A percentile compares a stretch with the other conserved stretches of the same genome.
phyloP scores from a whole-genome alignment of 2,329 filamentous ascomycete species.

The Penicillium rolfsii region DNA sequence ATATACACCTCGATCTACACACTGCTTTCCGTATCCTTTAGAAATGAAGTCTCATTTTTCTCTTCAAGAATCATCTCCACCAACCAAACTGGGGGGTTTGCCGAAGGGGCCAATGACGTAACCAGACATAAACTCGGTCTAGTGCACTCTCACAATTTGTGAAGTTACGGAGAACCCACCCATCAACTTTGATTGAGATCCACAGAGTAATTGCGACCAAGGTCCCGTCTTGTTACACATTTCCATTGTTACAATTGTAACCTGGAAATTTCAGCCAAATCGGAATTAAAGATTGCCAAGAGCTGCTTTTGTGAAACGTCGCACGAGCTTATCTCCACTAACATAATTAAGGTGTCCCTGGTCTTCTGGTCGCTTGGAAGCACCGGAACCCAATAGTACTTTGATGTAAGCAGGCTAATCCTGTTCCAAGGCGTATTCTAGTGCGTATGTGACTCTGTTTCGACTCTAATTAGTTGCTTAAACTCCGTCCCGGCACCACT shows the following conservation, averaged over 20 bases:
- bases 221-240: slow-evolving; percentile 29
- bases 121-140: slow-evolving; percentile 17
- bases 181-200: slow-evolving; percentile 24
- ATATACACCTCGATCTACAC: neutral
- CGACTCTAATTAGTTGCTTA: neutral
- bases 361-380: slow-evolving; percentile 12
- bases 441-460: neutral
- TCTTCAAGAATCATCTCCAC: neutral
- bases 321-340: slow-evolving; percentile 45
- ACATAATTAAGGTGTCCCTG: slow-evolving; percentile 38
- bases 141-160: too few relatives aligned
- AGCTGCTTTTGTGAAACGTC: slow-evolving; percentile 38
- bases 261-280: slow-evolving; percentile 24
- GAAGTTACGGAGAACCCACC: neutral
- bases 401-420: too few relatives aligned
- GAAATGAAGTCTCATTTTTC: neutral
- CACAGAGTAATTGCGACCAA: slow-evolving; percentile 15
- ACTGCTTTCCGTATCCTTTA: neutral
- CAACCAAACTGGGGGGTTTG: neutral
- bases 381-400: slow-evolving; percentile 3
- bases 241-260: slow-evolving; percentile 28
- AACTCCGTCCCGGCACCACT: neutral
- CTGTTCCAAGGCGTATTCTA: slow-evolving; percentile 7
- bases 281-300: slow-evolving; percentile 37
- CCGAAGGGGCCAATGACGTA: slow-evolving; percentile 22